Base-by-base conservation (phyloP, 1,284 basidiomycete species). In the Ceratobasidium theobromae region DNA sequence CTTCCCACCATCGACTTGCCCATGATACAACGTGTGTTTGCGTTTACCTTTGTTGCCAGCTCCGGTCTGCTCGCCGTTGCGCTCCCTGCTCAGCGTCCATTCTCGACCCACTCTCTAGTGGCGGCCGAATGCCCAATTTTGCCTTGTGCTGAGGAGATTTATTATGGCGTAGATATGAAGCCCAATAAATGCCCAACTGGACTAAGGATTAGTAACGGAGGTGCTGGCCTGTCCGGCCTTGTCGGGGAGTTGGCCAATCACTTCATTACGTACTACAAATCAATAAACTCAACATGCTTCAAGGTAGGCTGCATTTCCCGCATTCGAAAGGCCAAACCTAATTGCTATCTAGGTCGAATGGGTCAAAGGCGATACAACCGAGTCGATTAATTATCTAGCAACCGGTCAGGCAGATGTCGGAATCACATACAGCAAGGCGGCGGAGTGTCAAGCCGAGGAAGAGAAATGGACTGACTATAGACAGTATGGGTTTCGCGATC, bases 331-430 rank as follows among this genome's bases (percentile, higher is more conserved):
- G 8, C 35, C 16, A 38, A 16, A 38, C 35, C 35, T 38, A 18
- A 46, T 23, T 33, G 8, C 6, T 16, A 14, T 23, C 5, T 48
- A 82, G 81, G 75, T 82, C 28, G 80, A 73, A 14, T 82, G 82
- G 82, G 79, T 80, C 70, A 72, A 81, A 11, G 80, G 80, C 3
- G 82, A 83, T 67, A 82, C 80, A 0, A 82, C 81, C 0, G 75
- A 81, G 53, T 80, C 79, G 67, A 72, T 83, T 0, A 73, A 71
- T 0, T 76, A 75, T 53, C 73, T 83, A 18, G 73, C 74, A 0
- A 72, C 73, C 1, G 79, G 77, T 8, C 69, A 71, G 4, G 77
- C 81, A 1, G 82, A 82, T 69, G 68, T 82, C 32, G 80, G 80
- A 0, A 74, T 83, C 27, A 83, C 81, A 1, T 83, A 83, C 60